Evolutionary conservation across 208 protist species (phyloP).

Genomic region (Trypanosoma rangeli): DNA sequence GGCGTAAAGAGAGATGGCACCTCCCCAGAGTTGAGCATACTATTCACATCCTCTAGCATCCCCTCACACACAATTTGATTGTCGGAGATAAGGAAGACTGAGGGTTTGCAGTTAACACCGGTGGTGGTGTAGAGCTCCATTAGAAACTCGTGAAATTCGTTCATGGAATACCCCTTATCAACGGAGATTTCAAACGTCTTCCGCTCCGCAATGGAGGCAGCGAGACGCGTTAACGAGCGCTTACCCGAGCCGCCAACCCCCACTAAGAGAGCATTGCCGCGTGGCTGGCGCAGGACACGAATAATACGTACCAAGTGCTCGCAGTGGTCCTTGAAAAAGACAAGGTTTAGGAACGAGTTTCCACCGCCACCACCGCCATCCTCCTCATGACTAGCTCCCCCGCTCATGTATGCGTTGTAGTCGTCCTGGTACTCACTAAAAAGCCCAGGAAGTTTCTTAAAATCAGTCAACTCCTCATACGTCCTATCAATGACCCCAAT

Average conservation of each 20-base stretch:
- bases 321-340: constrained; percentile 96
- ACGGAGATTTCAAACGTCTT: constrained; percentile 92
- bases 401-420: constrained; percentile 79
- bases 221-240: constrained; percentile 95
- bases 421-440: constrained; percentile 93
- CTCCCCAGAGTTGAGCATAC: constrained; percentile 97
- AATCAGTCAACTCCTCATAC: constrained; percentile 89
- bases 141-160: constrained; percentile 92
- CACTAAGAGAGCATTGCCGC: constrained; percentile 96
- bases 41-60: constrained; percentile 98
- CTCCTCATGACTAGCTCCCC: constrained; percentile 31
- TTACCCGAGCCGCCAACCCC: constrained; percentile 97
- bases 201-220: constrained; percentile 88
- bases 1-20: constrained; percentile 96
- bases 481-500: constrained; percentile 83
- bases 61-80: constrained; percentile 95
- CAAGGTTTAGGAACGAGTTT: constrained; percentile 61
- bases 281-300: constrained; percentile 95
- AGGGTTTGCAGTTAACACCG: constrained; percentile 82
- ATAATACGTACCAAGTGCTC: constrained; percentile 96
- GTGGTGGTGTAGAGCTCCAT: constrained; percentile 91
- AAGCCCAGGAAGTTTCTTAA: constrained; percentile 62
- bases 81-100: constrained; percentile 95
- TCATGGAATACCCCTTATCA: constrained; percentile 92
- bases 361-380: constrained; percentile 25